Evolutionary conservation across 2,329 filamentous ascomycete species (phyloP), one percentile per base, ranked within the genome.

Genomic region (Penicillium sp.): DNA sequence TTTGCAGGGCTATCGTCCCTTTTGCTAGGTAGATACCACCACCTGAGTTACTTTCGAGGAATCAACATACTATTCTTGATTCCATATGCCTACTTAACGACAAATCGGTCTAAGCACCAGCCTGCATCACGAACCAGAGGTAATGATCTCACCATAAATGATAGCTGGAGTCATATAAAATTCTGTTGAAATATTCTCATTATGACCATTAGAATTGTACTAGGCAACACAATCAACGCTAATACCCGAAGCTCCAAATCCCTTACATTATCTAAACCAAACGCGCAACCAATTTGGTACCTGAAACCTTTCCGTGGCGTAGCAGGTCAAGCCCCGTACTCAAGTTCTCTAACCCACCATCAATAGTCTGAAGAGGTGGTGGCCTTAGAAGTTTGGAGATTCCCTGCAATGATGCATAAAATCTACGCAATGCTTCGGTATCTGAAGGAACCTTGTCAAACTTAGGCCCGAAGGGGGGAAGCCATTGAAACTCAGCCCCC

Each of bases 401-500:
- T n/a, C 50, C 31, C 31, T 48, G 53, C n/a, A 61, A 50, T 3
- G 51, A 26, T 1, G 53, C 46, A 37, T 61, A 61, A n/a, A 61
- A 61, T 1, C 52, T 52, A 31, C 57, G 51, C 11, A 59, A 37
- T 13, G 59, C 59, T 48, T 56, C 56, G 16, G 37, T 49, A 46
- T 61, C 57, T 2, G 59, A 31, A 6, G 57, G 59, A 26, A 52
- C 24, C 19, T 46, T 61, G 5, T 13, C 35, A 10, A 59, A 61
- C 14, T 59, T 61, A 16, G 59, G 59, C 1, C 59, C 59, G 21
- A 61, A 43, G 1, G 59, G 59, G 2, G 56, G 35, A 19, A 57
- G 54, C 54, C 54, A 61, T 35, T 61, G 59, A 24, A 59, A 61
- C 16, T 61, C 57, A 1, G 51, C 45, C 33, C 57, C 57, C 14